Conservation (phyloP, 2,329 filamentous ascomycete species). For the Pyrenochaeta sp. region DNA sequence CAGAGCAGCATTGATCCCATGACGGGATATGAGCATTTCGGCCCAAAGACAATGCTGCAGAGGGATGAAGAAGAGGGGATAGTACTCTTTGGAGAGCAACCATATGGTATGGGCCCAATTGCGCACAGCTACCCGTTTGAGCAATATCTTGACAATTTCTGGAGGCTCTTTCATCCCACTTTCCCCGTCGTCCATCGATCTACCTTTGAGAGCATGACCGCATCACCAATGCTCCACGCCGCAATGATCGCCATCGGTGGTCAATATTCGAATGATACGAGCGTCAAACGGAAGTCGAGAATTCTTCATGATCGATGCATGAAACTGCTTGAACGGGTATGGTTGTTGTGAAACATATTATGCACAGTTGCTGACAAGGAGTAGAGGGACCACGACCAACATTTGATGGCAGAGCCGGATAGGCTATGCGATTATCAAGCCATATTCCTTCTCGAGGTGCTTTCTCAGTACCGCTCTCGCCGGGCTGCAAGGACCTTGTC, state of each 20-base stretch:
- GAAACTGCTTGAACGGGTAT: constrained; percentile 50
- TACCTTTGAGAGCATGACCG: constrained; percentile 44
- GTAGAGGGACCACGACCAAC: constrained; percentile 34
- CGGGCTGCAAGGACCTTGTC: constrained; percentile 48
- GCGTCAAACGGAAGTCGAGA: constrained; percentile 45
- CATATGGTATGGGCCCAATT: constrained; percentile 48
- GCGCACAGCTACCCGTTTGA: constrained; percentile 43
- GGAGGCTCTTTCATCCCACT: constrained; percentile 54
- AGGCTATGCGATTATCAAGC: constrained; percentile 54
- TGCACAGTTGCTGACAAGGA: constrained; percentile 20
- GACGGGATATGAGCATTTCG: constrained; percentile 34
- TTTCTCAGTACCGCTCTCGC: constrained; percentile 52
- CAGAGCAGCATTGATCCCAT: constrained; percentile 28
- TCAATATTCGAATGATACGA: constrained; percentile 46
- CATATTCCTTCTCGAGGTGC: constrained; percentile 52
- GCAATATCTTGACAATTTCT: constrained; percentile 55
- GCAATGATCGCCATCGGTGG: constrained; percentile 55
- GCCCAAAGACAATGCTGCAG: constrained; percentile 42
- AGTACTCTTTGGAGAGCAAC: constrained; percentile 45
- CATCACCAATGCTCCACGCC: constrained; percentile 54
- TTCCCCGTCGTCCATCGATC: constrained; percentile 55
- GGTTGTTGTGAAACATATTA: not conserved
- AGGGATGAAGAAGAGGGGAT: constrained; percentile 46
- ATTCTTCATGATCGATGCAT: constrained; percentile 52
- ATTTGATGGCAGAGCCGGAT: constrained; percentile 29